Conservation (phyloP, 2,329 filamentous ascomycete genomes). For the Cytospora paraplurivora region DNA sequence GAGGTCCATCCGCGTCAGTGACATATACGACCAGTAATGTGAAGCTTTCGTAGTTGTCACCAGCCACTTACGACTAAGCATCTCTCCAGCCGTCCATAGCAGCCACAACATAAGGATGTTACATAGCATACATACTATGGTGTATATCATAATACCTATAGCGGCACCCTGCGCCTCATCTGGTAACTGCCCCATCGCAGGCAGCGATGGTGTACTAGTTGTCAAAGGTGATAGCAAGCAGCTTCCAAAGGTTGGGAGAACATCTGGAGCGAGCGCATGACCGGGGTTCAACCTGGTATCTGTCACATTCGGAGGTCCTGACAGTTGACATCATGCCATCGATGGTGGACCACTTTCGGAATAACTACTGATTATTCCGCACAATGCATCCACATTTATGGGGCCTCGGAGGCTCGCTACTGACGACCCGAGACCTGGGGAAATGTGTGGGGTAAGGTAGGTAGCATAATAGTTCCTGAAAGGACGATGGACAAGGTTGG, state of each 20-base stretch:
- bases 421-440: too few species aligned
- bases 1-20: neutral
- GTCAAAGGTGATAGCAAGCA: neutral
- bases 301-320: neutral
- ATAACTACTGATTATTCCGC: neutral
- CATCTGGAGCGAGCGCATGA: neutral
- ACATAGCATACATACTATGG: slow-evolving; percentile 13
- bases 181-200: slow-evolving; percentile 20
- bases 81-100: slow-evolving; percentile 17
- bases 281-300: neutral
- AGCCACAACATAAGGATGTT: slow-evolving; percentile 22
- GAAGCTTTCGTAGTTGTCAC: neutral
- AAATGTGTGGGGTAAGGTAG: too few species aligned
- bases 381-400: neutral
- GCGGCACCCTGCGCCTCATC: slow-evolving; percentile 7
- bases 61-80: slow-evolving; percentile 11
- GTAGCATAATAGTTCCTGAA: too few species aligned
- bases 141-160: slow-evolving; percentile 12
- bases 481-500: too few species aligned
- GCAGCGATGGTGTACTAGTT: neutral
- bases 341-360: slow-evolving; percentile 36
- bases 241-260: neutral
- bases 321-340: neutral
- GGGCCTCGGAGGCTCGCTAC: neutral
- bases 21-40: neutral